Percentiles rank a stretch among this genome's conserved stretches.
Evolutionary conservation across 352 stramenopile genomes (phyloP).

Genomic region (Phytophthora europaea): DNA sequence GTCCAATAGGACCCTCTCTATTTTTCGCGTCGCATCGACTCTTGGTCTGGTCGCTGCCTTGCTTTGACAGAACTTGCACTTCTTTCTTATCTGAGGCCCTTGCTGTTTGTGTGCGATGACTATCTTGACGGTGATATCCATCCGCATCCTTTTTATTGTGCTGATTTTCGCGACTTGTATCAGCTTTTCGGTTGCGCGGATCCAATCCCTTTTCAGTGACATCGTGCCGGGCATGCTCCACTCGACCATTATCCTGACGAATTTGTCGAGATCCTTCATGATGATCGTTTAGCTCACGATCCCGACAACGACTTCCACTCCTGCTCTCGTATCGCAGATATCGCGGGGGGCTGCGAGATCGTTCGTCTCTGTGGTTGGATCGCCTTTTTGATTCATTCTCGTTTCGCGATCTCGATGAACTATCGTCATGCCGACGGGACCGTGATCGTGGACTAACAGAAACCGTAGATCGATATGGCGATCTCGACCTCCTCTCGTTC

Average conservation of each 20-base stretch:
- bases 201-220: neutral
- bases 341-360: conserved; percentile 15
- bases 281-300: conserved; percentile 1
- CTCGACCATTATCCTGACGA: neutral
- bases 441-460: conserved; percentile 1
- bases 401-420: neutral
- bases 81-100: neutral
- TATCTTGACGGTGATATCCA: neutral
- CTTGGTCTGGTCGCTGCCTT: neutral
- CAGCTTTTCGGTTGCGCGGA: too few species aligned
- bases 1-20: neutral
- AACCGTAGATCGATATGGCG: conserved; percentile 3
- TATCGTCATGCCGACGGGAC: neutral
- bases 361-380: neutral
- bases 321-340: neutral
- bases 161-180: neutral
- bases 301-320: neutral
- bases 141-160: neutral
- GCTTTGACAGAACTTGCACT: neutral
- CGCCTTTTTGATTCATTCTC: too few species aligned
- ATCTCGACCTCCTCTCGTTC: conserved; percentile 22
- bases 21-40: neutral
- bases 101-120: neutral
- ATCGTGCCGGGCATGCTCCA: neutral
- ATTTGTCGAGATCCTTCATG: neutral